Base-by-base conservation (phyloP, 2,329 filamentous ascomycete genomes). In the Cordyceps javanica region DNA sequence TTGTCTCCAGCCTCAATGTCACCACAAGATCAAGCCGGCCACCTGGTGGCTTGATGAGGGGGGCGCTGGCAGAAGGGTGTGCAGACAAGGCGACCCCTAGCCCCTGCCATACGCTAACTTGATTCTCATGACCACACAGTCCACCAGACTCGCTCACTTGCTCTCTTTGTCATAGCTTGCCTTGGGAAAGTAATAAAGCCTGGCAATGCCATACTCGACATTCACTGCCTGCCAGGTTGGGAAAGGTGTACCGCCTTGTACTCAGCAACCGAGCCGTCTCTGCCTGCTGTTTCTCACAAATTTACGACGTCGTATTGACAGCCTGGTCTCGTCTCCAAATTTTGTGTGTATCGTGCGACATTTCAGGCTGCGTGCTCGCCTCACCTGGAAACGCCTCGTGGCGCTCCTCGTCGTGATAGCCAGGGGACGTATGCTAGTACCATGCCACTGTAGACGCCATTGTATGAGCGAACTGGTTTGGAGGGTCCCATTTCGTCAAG, bases 21-120 rank as follows among this genome's bases (percentile, higher is more conserved):
- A 57, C 55, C 55, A 51, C 55, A 57, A 50, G 55, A 51, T 57
- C 45, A 57, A 51, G 55, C 46, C 55, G 26, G 30, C 45, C 38
- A 57, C 46, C 55, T 51, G 45, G 55, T 57, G 55, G 55, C 55
- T 57, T 57, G 55, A 57, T 51, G 55, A 50, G 55, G 55, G 55
- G 55, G 55, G 45, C 55, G 53, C 36, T 25, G 36, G 23, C 44
- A 38, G 30, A 41, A 36, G 51, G 57, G 57, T 34, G 57, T 59
- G 57, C 45, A 59, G 57, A 59, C 52, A 59, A 55, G 57, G 57
- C 57, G 57, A 46, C 32, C 30, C 32, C 30, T 44, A 26, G 32
- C 39, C 13, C 50, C 36, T 21, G 26, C 50, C 21, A 14, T 16
- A 34, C 51, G 39, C 38, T 45, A 54, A 23, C 26, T 10, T n/a